A percentile compares a stretch with the other conserved stretches of the same genome.
These are phyloP conservation scores for Macadamia tetraphylla DNA, from an alignment of 164 flowering plant species.

Conservation along the genomic window DNA sequence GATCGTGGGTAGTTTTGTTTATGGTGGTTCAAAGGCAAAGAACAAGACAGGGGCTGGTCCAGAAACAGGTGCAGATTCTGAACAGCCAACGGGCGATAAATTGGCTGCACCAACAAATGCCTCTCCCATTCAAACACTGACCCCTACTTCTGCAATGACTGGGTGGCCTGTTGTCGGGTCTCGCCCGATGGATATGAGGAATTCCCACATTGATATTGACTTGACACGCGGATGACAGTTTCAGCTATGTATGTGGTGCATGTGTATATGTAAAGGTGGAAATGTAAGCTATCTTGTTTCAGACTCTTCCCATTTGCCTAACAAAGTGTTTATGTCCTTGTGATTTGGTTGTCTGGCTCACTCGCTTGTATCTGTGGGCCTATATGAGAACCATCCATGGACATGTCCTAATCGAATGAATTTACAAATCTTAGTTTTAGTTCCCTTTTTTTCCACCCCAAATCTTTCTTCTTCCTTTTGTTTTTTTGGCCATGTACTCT, in stretches of 20 bases:
- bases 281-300: no score
- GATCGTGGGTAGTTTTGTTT: constrained; percentile 45
- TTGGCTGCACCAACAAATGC: constrained; percentile 25
- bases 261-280: constrained; percentile 29
- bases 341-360: no score
- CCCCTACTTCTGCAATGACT: constrained; percentile 25
- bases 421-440: no score
- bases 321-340: no score
- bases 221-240: constrained; percentile 55
- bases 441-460: no score
- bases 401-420: no score
- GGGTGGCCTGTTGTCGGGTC: constrained; percentile 46
- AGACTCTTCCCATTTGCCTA: no score
- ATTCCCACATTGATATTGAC: constrained; percentile 59
- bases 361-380: no score
- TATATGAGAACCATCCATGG: no score
- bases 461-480: no score
- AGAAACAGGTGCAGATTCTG: constrained; percentile 27
- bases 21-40: constrained; percentile 45
- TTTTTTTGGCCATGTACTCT: no score
- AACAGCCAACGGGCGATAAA: constrained; percentile 24
- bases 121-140: constrained; percentile 26
- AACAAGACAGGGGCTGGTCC: constrained; percentile 25
- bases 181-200: constrained; percentile 40
- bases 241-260: background rate